A percentile compares a stretch with the other conserved stretches of the same genome.
Evolutionary conservation across 2,329 filamentous ascomycete species (phyloP).

Genomic region (Fusarium poae): DNA sequence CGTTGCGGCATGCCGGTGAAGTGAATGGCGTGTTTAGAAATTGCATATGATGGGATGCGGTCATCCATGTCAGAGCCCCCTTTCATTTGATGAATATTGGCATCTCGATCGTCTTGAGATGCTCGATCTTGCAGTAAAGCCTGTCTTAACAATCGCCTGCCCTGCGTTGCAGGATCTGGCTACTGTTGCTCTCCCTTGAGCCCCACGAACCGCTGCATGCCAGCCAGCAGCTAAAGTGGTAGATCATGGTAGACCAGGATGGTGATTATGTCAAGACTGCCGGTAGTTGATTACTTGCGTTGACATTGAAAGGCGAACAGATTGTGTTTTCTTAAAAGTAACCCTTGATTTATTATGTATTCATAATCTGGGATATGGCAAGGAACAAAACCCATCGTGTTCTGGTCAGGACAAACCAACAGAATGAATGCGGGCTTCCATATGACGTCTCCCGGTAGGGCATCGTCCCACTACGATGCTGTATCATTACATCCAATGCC

Average conservation of each 20-base stretch:
- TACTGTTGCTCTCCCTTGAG: conserved; percentile 33
- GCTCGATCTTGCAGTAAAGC: conserved; percentile 37
- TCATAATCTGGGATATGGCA: conserved; percentile 3
- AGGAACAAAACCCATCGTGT: conserved; percentile 7
- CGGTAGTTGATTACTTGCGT: background rate
- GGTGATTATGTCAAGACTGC: conserved; percentile 3
- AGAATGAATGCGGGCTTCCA: conserved; percentile 31
- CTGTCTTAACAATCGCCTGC: conserved; percentile 37
- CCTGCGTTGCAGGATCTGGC: conserved; percentile 38
- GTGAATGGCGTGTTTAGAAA: conserved; percentile 31
- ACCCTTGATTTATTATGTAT: background rate
- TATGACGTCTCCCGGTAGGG: conserved; percentile 36
- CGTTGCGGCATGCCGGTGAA: conserved; percentile 20
- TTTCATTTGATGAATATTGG: conserved; percentile 9
- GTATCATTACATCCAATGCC: conserved; percentile 35
- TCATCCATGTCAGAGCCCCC: conserved; percentile 14
- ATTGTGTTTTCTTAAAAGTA: background rate
- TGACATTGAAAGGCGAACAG: background rate
- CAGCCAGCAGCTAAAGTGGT: conserved; percentile 27
- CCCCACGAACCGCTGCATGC: conserved; percentile 42
- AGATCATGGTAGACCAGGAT: conserved; percentile 26
- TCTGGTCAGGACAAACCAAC: conserved; percentile 13
- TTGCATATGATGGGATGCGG: conserved; percentile 14
- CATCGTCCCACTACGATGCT: conserved; percentile 31
- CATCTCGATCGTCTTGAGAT: conserved; percentile 37